Evolutionary conservation across 2,329 filamentous ascomycete species (phyloP).

Genomic region (Nannizziopsis arthrosporioides): DNA sequence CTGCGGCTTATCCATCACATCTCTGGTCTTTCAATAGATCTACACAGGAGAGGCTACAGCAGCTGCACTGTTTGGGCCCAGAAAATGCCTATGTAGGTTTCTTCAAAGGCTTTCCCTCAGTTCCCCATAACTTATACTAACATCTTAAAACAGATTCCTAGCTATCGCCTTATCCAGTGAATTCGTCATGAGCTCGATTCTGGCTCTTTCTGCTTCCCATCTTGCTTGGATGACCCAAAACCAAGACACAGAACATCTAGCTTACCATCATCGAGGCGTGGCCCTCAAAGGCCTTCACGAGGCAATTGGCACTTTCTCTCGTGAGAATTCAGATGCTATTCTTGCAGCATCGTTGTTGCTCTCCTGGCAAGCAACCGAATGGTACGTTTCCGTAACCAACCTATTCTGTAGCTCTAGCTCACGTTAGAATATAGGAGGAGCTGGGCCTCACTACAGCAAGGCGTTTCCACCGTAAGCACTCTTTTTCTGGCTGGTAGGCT

Average conservation of each 20-base stretch:
- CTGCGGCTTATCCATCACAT: constrained; percentile 85
- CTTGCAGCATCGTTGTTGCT: constrained; percentile 83
- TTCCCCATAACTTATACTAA: constrained; percentile 13
- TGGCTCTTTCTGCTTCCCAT: constrained; percentile 90
- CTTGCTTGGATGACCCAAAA: constrained; percentile 82
- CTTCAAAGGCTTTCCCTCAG: background rate
- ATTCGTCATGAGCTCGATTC: constrained; percentile 87
- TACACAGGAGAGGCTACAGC: constrained; percentile 63
- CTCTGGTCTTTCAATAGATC: constrained; percentile 70
- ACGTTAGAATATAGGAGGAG: constrained; percentile 53
- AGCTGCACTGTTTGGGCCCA: constrained; percentile 86
- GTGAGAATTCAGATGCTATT: constrained; percentile 78
- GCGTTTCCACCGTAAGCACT: constrained; percentile 66
- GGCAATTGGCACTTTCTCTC: constrained; percentile 73
- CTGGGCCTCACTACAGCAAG: constrained; percentile 88
- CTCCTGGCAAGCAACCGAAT: constrained; percentile 93
- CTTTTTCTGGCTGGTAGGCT: constrained; percentile 1
- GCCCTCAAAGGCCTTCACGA: constrained; percentile 81
- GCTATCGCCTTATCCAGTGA: constrained; percentile 67
- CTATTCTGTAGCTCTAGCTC: constrained; percentile 18
- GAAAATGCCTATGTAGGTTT: constrained; percentile 75
- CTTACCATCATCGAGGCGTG: constrained; percentile 75
- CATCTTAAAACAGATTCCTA: constrained; percentile 52
- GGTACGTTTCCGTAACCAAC: constrained; percentile 47
- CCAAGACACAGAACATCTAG: constrained; percentile 72